Conservation (phyloP, 495 filamentous ascomycete species). For the Parathielavia appendiculata region DNA sequence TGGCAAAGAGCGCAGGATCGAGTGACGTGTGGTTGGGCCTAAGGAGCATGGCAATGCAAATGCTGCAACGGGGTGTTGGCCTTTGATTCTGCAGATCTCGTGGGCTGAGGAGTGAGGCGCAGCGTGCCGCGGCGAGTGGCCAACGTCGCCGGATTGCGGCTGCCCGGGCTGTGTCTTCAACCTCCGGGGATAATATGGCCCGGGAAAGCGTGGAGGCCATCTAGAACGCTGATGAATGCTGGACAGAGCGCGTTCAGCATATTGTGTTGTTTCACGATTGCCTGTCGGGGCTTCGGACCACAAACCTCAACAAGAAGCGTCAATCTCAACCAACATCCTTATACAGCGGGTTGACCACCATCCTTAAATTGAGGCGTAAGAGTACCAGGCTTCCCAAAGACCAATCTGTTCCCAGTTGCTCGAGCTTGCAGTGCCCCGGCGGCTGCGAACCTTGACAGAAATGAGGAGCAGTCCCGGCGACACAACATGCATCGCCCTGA, state of each 20-base stretch:
- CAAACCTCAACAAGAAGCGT: neutral
- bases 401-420: too few species aligned
- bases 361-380: too few species aligned
- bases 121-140: neutral
- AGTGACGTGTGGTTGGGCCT: neutral
- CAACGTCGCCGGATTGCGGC: neutral
- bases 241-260: neutral
- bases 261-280: neutral
- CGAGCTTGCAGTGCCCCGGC: too few species aligned
- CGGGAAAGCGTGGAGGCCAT: neutral
- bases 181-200: neutral
- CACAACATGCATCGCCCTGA: neutral
- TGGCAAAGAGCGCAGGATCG: neutral
- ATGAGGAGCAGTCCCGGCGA: too few species aligned
- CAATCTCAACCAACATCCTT: neutral
- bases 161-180: neutral
- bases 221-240: neutral
- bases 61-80: neutral
- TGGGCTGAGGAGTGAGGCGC: neutral
- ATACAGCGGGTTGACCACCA: too few species aligned
- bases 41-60: neutral
- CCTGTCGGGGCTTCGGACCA: neutral
- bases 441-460: too few species aligned
- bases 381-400: too few species aligned
- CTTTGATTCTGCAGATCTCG: neutral